Conservation (phyloP, 139 green algal genomes). For the Chlamydomonas sp. region DNA sequence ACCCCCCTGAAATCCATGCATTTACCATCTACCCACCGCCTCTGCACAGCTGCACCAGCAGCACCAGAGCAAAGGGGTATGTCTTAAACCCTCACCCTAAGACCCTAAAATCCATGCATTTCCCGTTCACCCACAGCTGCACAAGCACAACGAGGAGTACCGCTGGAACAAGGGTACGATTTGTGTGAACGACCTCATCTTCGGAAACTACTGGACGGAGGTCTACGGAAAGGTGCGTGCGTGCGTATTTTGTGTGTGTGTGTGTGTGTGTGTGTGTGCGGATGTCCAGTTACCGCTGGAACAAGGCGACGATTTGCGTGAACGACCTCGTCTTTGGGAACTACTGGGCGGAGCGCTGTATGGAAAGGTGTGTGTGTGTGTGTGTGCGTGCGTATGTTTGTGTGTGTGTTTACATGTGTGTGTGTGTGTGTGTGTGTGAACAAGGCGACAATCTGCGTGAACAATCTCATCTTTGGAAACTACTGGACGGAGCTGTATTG, state of each 20-base stretch:
- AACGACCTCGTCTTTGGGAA: conserved; percentile 90
- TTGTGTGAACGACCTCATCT: conserved; percentile 85
- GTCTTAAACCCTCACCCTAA: no score
- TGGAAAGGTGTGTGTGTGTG: conserved; percentile 53
- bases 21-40: no score
- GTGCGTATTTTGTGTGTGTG: neutral
- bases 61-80: no score
- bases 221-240: conserved; percentile 53
- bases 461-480: conserved; percentile 90
- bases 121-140: no score
- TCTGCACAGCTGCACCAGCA: no score
- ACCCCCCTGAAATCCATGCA: no score
- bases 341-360: conserved; percentile 82
- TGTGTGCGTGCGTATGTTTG: no score
- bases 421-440: no score
- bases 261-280: neutral
- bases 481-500: conserved; percentile 83
- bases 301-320: conserved; percentile 68
- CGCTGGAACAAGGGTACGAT: conserved; percentile 71
- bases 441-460: conserved; percentile 68
- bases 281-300: conserved; percentile 40
- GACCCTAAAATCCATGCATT: no score
- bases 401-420: no score
- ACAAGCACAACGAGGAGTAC: conserved; percentile 26
- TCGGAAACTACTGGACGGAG: conserved; percentile 85